Base-by-base conservation (phyloP, 371 early-diverging fungal species). In the Zopfochytrium polystomum region DNA sequence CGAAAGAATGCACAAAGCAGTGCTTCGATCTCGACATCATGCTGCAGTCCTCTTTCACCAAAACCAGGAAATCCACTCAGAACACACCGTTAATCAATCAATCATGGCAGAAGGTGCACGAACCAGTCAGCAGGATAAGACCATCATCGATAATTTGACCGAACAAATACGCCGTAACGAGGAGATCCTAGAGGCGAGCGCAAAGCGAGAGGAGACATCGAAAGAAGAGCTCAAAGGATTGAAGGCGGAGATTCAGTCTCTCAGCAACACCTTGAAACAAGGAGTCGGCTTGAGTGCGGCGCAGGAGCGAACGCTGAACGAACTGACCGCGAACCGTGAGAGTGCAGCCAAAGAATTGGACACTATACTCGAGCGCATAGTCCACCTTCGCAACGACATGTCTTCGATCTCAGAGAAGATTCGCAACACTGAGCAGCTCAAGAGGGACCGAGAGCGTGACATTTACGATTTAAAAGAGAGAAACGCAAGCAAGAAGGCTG, bases 251-350 rank as follows among this genome's bases (percentile, higher is more conserved):
- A 69, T 80, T 25, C 18, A 62, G 29, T 65, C 52, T 25, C 65
- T 81, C 27, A 59, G 54, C 25, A 64, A 66, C 7, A 75, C 78
- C 1, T 44, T 81, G 52, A 76, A 77, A 58, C 77, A 80, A 58
- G 82, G 82, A 0, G 80, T 80, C 32, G 75, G 75, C 11, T 62
- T 81, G 26, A 76, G 74, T 48, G 72, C 67, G 5, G 60, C 60
- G 9, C 82, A 81, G 51, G 82, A 81, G 57, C 67, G 79, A 29
- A 71, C 74, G 0, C 67, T 81, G 6, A 71, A 73, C 52, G 80
- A 81, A 46, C 70, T 81, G 18, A 60, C 74, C 22, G 61, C 64
- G 2, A 58, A 67, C 25, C 80, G 78, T 55, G 82, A 81, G 57
- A 66, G 65, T 26, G 45, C 68, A 0, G 67, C 67, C 0, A 63